A percentile compares a stretch with the other conserved stretches of the same genome.
phyloP scores from a whole-genome alignment of 371 early-diverging fungal genomes.

The Mucor racemosus region DNA sequence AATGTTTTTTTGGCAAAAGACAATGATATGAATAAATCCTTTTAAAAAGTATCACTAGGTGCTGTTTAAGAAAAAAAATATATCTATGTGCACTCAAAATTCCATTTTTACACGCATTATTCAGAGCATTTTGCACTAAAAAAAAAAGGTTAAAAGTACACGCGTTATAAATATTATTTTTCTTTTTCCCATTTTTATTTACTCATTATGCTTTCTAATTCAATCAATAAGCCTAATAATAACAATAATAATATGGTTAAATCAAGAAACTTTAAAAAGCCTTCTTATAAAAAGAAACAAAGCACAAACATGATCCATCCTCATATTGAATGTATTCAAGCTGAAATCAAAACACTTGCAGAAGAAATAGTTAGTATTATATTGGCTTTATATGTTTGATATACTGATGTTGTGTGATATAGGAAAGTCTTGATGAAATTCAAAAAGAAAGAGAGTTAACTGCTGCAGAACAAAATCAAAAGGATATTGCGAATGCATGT shows the following conservation, averaged over 20 bases:
- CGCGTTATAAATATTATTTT: not conserved
- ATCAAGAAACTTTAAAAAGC: not conserved
- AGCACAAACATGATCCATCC: conserved; percentile 12
- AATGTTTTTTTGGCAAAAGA: too few species aligned
- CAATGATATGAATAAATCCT: too few species aligned
- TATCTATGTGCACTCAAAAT: too few species aligned
- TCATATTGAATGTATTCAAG: conserved; percentile 32
- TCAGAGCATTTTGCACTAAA: too few species aligned
- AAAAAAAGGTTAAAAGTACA: not conserved
- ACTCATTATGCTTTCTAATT: not conserved
- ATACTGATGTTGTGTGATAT: not conserved
- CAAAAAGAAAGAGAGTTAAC: conserved; percentile 20
- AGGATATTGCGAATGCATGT: conserved; percentile 8
- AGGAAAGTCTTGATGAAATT: conserved; percentile 7
- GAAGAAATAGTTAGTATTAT: conserved; percentile 28
- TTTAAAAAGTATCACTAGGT: too few species aligned
- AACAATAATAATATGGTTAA: not conserved
- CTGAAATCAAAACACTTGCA: conserved; percentile 28
- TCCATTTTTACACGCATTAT: too few species aligned
- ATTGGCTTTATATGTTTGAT: too few species aligned
- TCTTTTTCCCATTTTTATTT: not conserved
- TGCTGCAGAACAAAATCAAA: not conserved
- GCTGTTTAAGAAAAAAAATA: too few species aligned
- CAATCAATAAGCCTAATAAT: not conserved
- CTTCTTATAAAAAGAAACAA: not conserved